A percentile compares a stretch with the other conserved stretches of the same genome.
Evolutionary conservation across 129 eudicot species (phyloP).

Genomic region (Erigeron canadensis): DNA sequence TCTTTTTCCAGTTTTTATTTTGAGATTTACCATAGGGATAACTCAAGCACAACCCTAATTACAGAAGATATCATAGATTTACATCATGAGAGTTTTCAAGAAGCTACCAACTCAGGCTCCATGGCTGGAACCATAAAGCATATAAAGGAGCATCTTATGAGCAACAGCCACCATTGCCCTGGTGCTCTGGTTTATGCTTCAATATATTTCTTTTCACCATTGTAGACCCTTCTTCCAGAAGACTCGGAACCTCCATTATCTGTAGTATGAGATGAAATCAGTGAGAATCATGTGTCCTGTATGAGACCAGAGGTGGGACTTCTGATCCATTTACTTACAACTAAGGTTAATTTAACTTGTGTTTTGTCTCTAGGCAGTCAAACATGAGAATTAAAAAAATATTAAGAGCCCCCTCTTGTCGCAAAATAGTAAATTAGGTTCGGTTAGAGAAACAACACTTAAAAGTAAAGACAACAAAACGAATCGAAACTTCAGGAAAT

Average conservation of each 20-base stretch:
- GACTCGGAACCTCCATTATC: constrained; percentile 97
- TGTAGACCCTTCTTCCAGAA: constrained; percentile 86
- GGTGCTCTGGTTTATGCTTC: constrained; percentile 73
- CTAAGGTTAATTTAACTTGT: background rate
- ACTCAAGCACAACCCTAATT: constrained; percentile 34
- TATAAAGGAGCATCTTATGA: constrained; percentile 27
- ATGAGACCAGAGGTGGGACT: background rate
- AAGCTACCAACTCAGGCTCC: constrained; percentile 12
- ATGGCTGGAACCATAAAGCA: constrained; percentile 5
- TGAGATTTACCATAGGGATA: background rate
- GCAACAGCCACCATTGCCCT: constrained; percentile 61
- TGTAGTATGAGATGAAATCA: constrained; percentile 20
- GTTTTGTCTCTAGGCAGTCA: background rate
- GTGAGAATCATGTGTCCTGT: background rate
- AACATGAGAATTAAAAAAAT: background rate
- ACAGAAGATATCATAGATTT: constrained; percentile 28
- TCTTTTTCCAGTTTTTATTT: background rate
- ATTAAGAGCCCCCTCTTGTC: too few species aligned
- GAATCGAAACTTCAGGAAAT: too few species aligned
- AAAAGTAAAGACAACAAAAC: background rate
- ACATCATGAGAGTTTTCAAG: constrained; percentile 27
- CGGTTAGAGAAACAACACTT: background rate
- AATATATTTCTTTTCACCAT: constrained; percentile 66
- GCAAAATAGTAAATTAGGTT: background rate
- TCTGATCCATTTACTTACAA: background rate